Percentiles rank a stretch among this genome's conserved stretches.
Evolutionary conservation across 441 rosid species (phyloP).

Genomic region (Gossypium schwendimanii): DNA sequence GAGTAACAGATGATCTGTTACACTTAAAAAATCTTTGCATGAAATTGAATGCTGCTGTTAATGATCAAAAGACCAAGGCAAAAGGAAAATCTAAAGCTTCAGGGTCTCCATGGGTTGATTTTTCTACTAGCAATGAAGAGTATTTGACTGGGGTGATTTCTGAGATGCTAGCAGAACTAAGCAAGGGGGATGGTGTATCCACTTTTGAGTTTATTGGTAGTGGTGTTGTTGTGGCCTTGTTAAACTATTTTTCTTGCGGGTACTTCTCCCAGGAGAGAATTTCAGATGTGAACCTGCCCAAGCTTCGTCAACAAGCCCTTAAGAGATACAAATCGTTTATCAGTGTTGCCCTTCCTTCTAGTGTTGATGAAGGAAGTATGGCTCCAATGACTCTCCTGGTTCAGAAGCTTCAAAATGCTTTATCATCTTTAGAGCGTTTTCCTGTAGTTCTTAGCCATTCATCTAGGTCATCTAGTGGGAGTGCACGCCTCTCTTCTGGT

Average conservation of each 20-base stretch:
- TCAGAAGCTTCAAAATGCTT: slow-evolving; percentile 97
- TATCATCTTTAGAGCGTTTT: slow-evolving; percentile 92
- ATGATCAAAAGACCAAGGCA: slow-evolving; percentile 78
- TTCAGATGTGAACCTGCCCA: slow-evolving; percentile 63
- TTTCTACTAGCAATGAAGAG: slow-evolving; percentile 69
- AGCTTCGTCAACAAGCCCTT: slow-evolving; percentile 87
- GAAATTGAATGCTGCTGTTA: slow-evolving; percentile 70
- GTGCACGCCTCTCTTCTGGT: slow-evolving; percentile 97
- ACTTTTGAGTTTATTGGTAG: slow-evolving; percentile 99
- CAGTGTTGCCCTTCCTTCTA: slow-evolving; percentile 64
- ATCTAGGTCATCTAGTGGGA: slow-evolving; percentile 75
- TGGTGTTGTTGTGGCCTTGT: slow-evolving; percentile 92
- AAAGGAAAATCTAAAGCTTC: slow-evolving; percentile 89
- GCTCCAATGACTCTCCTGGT: slow-evolving; percentile 77
- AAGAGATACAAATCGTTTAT: slow-evolving; percentile 76
- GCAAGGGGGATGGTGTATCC: slow-evolving; percentile 97
- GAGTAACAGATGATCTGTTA: slow-evolving; percentile 94
- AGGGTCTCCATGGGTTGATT: slow-evolving; percentile 48
- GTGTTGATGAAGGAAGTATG: slow-evolving; percentile 38
- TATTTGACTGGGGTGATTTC: slow-evolving; percentile 70
- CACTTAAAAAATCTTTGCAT: slow-evolving; percentile 77
- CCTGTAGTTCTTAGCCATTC: slow-evolving; percentile 97
- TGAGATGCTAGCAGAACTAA: slow-evolving; percentile 82
- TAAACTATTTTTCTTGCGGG: slow-evolving; percentile 89
- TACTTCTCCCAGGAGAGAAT: slow-evolving; percentile 76